phyloP scores from a whole-genome alignment of 1,284 basidiomycete species.

The Cronartium quercuum region DNA sequence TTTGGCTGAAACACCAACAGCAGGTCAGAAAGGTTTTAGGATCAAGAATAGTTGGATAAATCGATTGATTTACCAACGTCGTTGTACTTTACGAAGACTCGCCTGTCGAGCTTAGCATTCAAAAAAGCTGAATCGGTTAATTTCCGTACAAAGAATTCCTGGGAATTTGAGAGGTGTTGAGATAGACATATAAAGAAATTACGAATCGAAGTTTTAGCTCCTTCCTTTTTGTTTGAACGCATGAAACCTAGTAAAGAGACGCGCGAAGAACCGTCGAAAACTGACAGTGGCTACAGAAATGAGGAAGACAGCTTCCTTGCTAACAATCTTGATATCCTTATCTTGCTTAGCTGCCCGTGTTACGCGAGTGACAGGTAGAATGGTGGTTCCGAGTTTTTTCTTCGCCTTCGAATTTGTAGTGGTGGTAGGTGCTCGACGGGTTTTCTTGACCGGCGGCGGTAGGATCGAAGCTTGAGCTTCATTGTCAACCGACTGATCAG shows the following conservation, averaged over 20 bases:
- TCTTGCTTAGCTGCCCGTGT: conserved; percentile 38
- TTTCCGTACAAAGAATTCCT: conserved; percentile 37
- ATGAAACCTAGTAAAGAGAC: not conserved
- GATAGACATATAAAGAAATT: not conserved
- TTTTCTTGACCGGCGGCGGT: not conserved
- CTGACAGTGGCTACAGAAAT: conserved; percentile 33
- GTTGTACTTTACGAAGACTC: conserved; percentile 35
- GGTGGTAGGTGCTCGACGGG: not conserved
- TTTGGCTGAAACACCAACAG: not conserved
- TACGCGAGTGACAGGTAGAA: conserved; percentile 10
- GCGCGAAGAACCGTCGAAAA: not conserved
- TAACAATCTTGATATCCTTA: conserved; percentile 39
- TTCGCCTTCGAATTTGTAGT: conserved; percentile 29
- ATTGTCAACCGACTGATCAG: not conserved
- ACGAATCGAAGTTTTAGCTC: not conserved
- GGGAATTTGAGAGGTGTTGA: not conserved
- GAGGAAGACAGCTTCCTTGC: conserved; percentile 23
- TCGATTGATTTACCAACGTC: conserved; percentile 31
- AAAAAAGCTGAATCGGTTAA: conserved; percentile 32
- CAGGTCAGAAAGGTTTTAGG: not conserved
- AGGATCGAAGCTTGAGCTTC: not conserved
- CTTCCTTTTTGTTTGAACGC: not conserved
- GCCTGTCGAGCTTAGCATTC: conserved; percentile 17
- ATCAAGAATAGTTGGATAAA: not conserved
- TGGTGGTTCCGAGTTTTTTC: conserved; percentile 53